phyloP scores from a whole-genome alignment of 768 basidiomycete genomes.

The Tricholoma sp. region DNA sequence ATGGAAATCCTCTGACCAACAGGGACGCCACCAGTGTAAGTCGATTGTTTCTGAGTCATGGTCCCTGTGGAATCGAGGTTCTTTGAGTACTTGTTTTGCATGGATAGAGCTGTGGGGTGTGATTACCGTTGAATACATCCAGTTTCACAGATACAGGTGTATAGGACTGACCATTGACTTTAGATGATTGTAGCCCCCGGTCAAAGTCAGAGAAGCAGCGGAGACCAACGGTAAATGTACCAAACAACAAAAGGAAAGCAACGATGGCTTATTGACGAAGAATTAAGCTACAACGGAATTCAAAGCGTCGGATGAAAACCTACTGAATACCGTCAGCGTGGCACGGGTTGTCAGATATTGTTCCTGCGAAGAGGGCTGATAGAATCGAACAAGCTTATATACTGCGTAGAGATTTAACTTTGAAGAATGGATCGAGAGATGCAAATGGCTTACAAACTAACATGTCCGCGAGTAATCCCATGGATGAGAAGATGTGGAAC shows the following conservation, averaged over 20 bases:
- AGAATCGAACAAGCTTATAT: conserved; percentile 84
- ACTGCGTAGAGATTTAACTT: conserved; percentile 35
- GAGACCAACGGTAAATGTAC: conserved; percentile 72
- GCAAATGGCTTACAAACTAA: background rate
- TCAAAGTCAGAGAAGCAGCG: conserved; percentile 82
- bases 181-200: conserved; percentile 68
- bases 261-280: conserved; percentile 49
- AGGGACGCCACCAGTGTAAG: conserved; percentile 49
- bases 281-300: background rate
- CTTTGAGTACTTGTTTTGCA: conserved; percentile 37
- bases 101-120: conserved; percentile 43
- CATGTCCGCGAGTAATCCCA: background rate
- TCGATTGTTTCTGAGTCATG: conserved; percentile 42
- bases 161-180: conserved; percentile 64
- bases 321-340: conserved; percentile 80
- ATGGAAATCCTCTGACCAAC: conserved; percentile 70
- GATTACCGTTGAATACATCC: conserved; percentile 29
- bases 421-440: conserved; percentile 2
- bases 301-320: conserved; percentile 17
- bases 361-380: conserved; percentile 47
- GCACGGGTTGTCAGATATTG: conserved; percentile 71
- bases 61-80: conserved; percentile 34
- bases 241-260: conserved; percentile 67
- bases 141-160: conserved; percentile 18
- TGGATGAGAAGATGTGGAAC: background rate